Evolutionary conservation across 2,329 filamentous ascomycete species (phyloP).

Genomic region (Pseudogymnoascus sp.): DNA sequence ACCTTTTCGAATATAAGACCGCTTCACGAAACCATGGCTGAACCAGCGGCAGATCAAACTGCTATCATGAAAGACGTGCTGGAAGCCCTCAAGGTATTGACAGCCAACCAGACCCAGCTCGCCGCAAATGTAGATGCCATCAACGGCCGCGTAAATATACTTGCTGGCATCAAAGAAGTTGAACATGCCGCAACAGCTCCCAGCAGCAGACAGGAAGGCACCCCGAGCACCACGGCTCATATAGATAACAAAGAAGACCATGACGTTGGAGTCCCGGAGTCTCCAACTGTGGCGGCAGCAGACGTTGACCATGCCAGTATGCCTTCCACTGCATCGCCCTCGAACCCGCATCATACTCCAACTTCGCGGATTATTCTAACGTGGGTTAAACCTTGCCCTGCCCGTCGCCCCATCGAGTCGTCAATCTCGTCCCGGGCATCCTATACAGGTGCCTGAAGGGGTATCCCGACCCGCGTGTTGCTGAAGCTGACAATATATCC

Average conservation of each 20-base stretch:
- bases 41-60: slow-evolving; percentile 21
- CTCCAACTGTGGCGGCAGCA: slow-evolving; percentile 25
- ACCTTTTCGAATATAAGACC: background rate
- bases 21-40: slow-evolving; percentile 17
- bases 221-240: slow-evolving; percentile 8
- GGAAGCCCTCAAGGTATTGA: slow-evolving; percentile 44
- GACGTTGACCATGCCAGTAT: slow-evolving; percentile 15
- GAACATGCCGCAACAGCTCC: slow-evolving; percentile 32
- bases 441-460: background rate
- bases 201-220: background rate
- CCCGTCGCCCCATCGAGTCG: background rate
- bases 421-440: background rate
- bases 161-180: slow-evolving; percentile 50
- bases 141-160: slow-evolving; percentile 52
- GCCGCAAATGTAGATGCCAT: slow-evolving; percentile 51
- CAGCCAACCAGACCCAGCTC: slow-evolving; percentile 47
- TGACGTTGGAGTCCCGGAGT: slow-evolving; percentile 23
- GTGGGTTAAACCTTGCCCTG: slow-evolving; percentile 19
- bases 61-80: slow-evolving; percentile 46
- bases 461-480: slow-evolving; percentile 1
- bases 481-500: slow-evolving; percentile 9
- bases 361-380: slow-evolving; percentile 60
- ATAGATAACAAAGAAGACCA: slow-evolving; percentile 14
- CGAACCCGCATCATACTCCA: slow-evolving; percentile 29
- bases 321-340: slow-evolving; percentile 11